These are phyloP conservation scores for Mediolabrus comicus DNA, from an alignment of 108 stramenopile species.

Conservation along the genomic window DNA sequence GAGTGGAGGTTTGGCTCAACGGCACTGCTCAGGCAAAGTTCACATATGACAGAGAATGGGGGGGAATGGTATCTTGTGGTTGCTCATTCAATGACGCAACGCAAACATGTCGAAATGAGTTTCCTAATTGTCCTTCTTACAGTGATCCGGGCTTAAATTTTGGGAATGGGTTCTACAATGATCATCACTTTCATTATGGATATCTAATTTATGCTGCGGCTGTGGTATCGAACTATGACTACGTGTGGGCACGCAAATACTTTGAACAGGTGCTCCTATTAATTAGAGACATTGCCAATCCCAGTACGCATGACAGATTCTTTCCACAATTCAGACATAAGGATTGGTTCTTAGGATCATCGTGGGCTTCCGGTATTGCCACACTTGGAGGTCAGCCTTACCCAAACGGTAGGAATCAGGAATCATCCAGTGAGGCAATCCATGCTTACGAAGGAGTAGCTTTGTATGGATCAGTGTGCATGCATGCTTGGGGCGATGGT, in stretches of 20 bases:
- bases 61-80: constrained; percentile 90
- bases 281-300: constrained; percentile 92
- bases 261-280: constrained; percentile 81
- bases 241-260: constrained; percentile 76
- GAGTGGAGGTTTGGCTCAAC: constrained; percentile 90
- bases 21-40: constrained; percentile 82
- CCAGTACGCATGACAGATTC: constrained; percentile 68
- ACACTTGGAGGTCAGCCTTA: constrained; percentile 66
- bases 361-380: constrained; percentile 91
- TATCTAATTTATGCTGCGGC: constrained; percentile 94
- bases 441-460: constrained; percentile 90
- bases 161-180: constrained; percentile 93
- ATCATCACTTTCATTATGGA: constrained; percentile 94
- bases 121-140: constrained; percentile 85
- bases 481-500: constrained; percentile 40
- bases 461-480: constrained; percentile 84
- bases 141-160: constrained; percentile 86
- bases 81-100: constrained; percentile 58
- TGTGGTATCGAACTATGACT: constrained; percentile 79
- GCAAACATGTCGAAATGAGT: constrained; percentile 63
- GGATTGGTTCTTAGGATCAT: constrained; percentile 82
- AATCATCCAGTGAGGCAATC: constrained; percentile 90
- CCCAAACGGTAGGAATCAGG: constrained; percentile 94
- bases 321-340: constrained; percentile 89
- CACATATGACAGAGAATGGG: constrained; percentile 88